Evolutionary conservation across 495 filamentous ascomycete species (phyloP).

Genomic region (Penicillium malachiteum): DNA sequence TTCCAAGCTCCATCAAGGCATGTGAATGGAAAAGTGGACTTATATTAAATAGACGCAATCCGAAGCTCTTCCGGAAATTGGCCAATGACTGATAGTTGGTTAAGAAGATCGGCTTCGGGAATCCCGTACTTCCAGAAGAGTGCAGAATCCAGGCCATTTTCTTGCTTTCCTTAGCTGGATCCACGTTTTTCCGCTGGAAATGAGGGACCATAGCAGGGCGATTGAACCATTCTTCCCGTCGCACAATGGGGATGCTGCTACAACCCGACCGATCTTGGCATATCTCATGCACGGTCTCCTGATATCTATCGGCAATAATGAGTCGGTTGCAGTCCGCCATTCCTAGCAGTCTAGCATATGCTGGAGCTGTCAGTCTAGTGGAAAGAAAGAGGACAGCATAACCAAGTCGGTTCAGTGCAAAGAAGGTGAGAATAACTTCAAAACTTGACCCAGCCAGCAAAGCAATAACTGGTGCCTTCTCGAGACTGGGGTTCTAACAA

Average conservation of each 20-base stretch:
- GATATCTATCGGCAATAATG: slow-evolving; percentile 20
- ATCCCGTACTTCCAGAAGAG: slow-evolving; percentile 58
- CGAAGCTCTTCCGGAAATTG: slow-evolving; percentile 31
- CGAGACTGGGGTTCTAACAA: slow-evolving; percentile 15
- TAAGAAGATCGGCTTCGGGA: slow-evolving; percentile 54
- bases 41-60: slow-evolving; percentile 44
- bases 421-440: slow-evolving; percentile 53
- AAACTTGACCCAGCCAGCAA: slow-evolving; percentile 53
- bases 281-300: slow-evolving; percentile 22
- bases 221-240: slow-evolving; percentile 23
- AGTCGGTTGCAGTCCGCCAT: slow-evolving; percentile 44
- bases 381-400: slow-evolving; percentile 57
- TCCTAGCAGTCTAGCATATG: slow-evolving; percentile 48
- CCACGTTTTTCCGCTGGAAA: slow-evolving; percentile 14
- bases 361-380: slow-evolving; percentile 50
- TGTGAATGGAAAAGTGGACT: slow-evolving; percentile 56
- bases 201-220: slow-evolving; percentile 7
- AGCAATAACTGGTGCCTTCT: slow-evolving; percentile 42
- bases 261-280: slow-evolving; percentile 12
- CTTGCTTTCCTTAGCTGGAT: slow-evolving; percentile 26
- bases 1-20: slow-evolving; percentile 42
- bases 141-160: slow-evolving; percentile 53
- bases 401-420: slow-evolving; percentile 55
- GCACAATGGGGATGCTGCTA: slow-evolving; percentile 9
- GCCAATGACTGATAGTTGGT: slow-evolving; percentile 40